Conservation (phyloP, 768 basidiomycete species). For the Pleurotus sapidus region DNA sequence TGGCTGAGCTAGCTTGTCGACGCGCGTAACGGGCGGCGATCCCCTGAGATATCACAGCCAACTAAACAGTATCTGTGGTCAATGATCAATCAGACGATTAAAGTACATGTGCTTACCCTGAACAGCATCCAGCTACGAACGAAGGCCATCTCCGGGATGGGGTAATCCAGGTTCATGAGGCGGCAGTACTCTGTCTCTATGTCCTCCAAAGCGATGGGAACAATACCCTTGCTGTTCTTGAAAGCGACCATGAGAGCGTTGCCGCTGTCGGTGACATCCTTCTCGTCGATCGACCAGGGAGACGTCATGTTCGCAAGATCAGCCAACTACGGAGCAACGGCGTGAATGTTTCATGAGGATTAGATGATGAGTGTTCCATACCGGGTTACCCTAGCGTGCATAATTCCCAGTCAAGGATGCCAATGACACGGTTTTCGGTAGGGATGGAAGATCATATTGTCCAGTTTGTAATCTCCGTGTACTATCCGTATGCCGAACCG, state of each 20-base stretch:
- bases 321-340: conserved; percentile 50
- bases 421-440: conserved; percentile 88
- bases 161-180: conserved; percentile 63
- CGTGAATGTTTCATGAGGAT: not conserved
- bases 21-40: conserved; percentile 85
- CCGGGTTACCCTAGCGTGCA: conserved; percentile 93
- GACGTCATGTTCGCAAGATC: conserved; percentile 90
- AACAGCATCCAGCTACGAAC: conserved; percentile 86
- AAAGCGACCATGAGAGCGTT: conserved; percentile 46
- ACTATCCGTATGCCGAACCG: conserved; percentile 82
- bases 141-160: conserved; percentile 76
- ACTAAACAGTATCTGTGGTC: conserved; percentile 30
- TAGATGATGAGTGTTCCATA: conserved; percentile 22
- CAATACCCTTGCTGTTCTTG: conserved; percentile 55
- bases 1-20: conserved; percentile 87
- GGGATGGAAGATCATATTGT: conserved; percentile 96
- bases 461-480: conserved; percentile 98
- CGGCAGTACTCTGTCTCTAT: conserved; percentile 83
- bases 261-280: conserved; percentile 28
- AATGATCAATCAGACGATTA: conserved; percentile 1
- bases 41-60: conserved; percentile 83
- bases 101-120: conserved; percentile 45
- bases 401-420: conserved; percentile 96
- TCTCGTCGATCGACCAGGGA: conserved; percentile 67
- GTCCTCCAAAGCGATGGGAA: conserved; percentile 64